Evolutionary conservation across 2,329 filamentous ascomycete species (phyloP), one percentile per base, ranked within the genome.

Genomic region (Fusarium sp.): DNA sequence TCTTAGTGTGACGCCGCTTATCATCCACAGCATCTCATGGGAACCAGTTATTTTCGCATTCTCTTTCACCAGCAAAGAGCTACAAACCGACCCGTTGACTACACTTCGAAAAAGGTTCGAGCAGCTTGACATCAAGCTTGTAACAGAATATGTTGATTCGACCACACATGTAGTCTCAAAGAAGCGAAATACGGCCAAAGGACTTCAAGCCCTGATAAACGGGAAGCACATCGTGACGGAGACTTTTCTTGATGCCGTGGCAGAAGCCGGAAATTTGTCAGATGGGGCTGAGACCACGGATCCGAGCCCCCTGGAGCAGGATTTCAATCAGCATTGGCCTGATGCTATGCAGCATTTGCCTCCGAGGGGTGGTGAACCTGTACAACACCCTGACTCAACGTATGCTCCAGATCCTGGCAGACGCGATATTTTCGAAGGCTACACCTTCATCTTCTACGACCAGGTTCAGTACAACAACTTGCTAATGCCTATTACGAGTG

Each of bases 81-180:
- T 91, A 37, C 93, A 91, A 71, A 85, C 86, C 66, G 89, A 91
- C 74, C 89, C 91, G 3, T 84, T 95, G 59, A 82, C 84, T 4
- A 83, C 84, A 20, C 86, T 94, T 30, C 89, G 89, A 68, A 83
- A 87, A 35, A 87, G 87, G 57, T 88, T 98, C 20, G 94, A 97
- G 78, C 88, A 91, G 46, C 86, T 97, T n/a, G 96, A 97, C 78
- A 91, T 98, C 80, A 98, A 98, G 80, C 91, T 94, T 17, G 84
- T 92, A 17, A 85, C 88, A 45, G 91, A 94, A 7, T 98, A 94
- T 79, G 83, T 87, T 30, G 86, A 84, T 18, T 83, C 87, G 32
- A 98, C 95, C 0, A 97, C 95, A 0, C 95, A 98, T 80, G 92
- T 97, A 14, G 90, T 98, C 37, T 91, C 93, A 11, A 93, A 90